phyloP scores from a whole-genome alignment of 2,329 filamentous ascomycete species.

The Penicillium palitans region DNA sequence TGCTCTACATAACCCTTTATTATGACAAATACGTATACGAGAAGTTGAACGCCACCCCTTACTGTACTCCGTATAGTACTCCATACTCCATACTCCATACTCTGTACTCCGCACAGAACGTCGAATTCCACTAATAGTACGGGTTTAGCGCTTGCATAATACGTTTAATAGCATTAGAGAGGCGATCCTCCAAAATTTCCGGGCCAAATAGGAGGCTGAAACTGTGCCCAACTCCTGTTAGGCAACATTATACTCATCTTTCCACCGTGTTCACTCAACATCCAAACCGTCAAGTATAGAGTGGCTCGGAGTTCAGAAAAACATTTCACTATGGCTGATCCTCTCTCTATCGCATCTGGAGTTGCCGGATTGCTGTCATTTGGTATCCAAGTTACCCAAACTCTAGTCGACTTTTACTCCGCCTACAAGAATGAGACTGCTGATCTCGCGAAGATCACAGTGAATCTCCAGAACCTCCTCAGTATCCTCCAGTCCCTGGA shows the following conservation, averaged over 20 bases:
- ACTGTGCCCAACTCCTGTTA: neutral
- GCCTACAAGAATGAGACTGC: constrained; percentile 28
- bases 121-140: no score
- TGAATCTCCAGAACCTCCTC: constrained; percentile 9
- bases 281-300: neutral
- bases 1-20: neutral
- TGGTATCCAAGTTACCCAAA: constrained; percentile 38
- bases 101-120: no score
- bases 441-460: constrained; percentile 25
- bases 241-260: neutral
- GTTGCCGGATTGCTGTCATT: constrained; percentile 40
- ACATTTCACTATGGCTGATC: constrained; percentile 24
- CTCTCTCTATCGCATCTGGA: constrained; percentile 30
- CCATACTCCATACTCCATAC: no score
- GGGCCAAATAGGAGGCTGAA: neutral
- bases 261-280: neutral
- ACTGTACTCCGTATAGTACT: no score
- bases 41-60: no score
- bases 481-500: constrained; percentile 4
- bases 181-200: neutral
- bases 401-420: constrained; percentile 38
- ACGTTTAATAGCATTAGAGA: neutral
- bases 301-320: no score
- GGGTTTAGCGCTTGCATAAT: neutral
- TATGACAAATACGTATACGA: neutral